These are phyloP conservation scores for Dendryphion nanum DNA, from an alignment of 2,329 filamentous ascomycete species.

Conservation along the genomic window DNA sequence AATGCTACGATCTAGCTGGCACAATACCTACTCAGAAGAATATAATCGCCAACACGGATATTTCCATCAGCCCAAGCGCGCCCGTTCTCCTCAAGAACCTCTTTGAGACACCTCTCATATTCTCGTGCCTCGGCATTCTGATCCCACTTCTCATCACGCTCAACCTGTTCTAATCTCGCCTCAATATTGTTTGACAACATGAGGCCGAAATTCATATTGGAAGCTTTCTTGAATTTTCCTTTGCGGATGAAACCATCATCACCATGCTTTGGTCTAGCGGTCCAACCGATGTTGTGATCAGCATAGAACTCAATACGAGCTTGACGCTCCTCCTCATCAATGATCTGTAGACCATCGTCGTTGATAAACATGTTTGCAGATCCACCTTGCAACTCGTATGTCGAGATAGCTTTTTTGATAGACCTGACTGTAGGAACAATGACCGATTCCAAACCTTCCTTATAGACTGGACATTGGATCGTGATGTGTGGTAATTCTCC, in stretches of 20 bases:
- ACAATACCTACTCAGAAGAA: conserved; percentile 58
- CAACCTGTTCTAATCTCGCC: conserved; percentile 49
- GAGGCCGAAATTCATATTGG: conserved; percentile 71
- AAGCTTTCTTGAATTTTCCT: conserved; percentile 46
- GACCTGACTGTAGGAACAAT: conserved; percentile 74
- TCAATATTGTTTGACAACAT: conserved; percentile 62
- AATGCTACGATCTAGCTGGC: neutral
- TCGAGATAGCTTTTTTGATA: conserved; percentile 62
- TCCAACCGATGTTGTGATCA: conserved; percentile 49
- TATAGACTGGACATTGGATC: conserved; percentile 83
- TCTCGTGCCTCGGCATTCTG: conserved; percentile 17
- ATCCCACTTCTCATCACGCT: conserved; percentile 37
- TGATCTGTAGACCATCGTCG: conserved; percentile 63
- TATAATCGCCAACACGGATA: conserved; percentile 79
- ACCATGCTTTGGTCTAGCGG: conserved; percentile 42
- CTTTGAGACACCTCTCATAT: conserved; percentile 48
- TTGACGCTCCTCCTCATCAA: conserved; percentile 47
- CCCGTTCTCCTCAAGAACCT: conserved; percentile 66
- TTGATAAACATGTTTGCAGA: conserved; percentile 66
- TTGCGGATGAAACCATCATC: conserved; percentile 24
- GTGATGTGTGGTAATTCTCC: conserved; percentile 62
- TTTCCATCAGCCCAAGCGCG: conserved; percentile 80
- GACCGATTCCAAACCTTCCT: conserved; percentile 72
- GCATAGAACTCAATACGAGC: conserved; percentile 46
- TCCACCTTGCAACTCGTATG: conserved; percentile 54